These are phyloP conservation scores for Lepraria neglecta DNA, from an alignment of 495 filamentous ascomycete genomes.

Conservation along the genomic window DNA sequence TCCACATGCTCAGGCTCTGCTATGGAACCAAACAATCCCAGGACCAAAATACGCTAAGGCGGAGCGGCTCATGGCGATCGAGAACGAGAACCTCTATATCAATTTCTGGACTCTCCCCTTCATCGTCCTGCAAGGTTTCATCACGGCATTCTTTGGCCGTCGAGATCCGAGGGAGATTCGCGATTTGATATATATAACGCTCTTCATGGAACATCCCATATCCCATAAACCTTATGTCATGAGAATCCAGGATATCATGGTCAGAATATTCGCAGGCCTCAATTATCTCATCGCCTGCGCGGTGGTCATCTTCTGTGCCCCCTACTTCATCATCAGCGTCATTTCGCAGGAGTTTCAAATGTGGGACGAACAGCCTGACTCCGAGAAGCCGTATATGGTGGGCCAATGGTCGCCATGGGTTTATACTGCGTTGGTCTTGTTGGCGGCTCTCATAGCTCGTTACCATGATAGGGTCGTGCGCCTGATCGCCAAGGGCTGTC, in stretches of 20 bases:
- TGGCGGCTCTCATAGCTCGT: conserved; percentile 11
- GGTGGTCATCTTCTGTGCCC: conserved; percentile 14
- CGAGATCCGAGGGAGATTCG: conserved; percentile 17
- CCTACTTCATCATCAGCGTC: conserved; percentile 12
- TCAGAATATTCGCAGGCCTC: conserved; percentile 10
- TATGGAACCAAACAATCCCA: conserved; percentile 4
- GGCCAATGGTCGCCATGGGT: conserved; percentile 20
- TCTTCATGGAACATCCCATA: conserved; percentile 14
- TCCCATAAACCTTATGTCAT: background rate
- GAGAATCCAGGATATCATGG: conserved; percentile 7
- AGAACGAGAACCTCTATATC: background rate
- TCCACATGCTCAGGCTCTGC: conserved; percentile 4
- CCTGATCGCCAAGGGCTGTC: background rate
- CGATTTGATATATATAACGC: conserved; percentile 15
- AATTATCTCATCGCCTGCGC: conserved; percentile 16
- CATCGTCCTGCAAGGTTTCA: conserved; percentile 20
- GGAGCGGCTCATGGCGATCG: background rate
- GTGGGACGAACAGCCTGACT: conserved; percentile 6
- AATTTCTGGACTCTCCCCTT: conserved; percentile 16
- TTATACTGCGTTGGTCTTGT: conserved; percentile 6
- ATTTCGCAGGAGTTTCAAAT: conserved; percentile 6
- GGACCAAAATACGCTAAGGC: conserved; percentile 1
- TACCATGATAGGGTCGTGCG: conserved; percentile 7
- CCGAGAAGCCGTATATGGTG: conserved; percentile 7
- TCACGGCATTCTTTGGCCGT: conserved; percentile 17